These are phyloP conservation scores for Otatea glauca DNA, from an alignment of 176 grass and related monocot species.

Conservation along the genomic window DNA sequence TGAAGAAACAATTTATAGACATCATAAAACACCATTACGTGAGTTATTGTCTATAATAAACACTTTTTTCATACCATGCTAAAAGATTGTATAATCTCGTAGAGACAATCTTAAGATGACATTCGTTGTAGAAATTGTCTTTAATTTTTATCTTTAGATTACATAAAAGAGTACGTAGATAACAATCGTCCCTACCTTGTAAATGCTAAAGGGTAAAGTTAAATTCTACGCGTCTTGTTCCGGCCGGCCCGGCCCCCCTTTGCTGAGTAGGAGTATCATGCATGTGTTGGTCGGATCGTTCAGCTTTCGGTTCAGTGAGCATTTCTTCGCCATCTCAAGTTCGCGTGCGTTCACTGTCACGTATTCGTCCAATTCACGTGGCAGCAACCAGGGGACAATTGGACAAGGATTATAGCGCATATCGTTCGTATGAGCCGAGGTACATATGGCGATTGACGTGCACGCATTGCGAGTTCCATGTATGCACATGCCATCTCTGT, in stretches of 20 bases:
- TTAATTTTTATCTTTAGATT: too few species aligned
- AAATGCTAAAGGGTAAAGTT: not conserved
- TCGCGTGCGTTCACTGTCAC: not conserved
- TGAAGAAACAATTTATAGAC: too few species aligned
- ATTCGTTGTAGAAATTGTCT: too few species aligned
- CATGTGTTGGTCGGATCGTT: not conserved
- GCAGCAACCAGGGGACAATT: not conserved
- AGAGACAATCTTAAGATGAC: too few species aligned
- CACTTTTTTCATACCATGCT: too few species aligned
- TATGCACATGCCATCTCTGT: not conserved
- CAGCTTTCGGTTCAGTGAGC: not conserved
- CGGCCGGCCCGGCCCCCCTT: too few species aligned
- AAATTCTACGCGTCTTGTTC: not conserved
- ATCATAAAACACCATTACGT: too few species aligned
- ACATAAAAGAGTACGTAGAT: too few species aligned
- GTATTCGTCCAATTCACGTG: not conserved
- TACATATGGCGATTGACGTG: not conserved
- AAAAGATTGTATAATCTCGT: too few species aligned
- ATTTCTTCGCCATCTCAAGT: not conserved
- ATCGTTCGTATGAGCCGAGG: not conserved
- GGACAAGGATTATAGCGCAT: not conserved
- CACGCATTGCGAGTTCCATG: not conserved
- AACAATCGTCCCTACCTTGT: too few species aligned
- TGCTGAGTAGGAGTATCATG: not conserved
- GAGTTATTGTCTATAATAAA: too few species aligned